Evolutionary conservation across 2,329 filamentous ascomycete species (phyloP).

Genomic region (Colletotrichum karsti): DNA sequence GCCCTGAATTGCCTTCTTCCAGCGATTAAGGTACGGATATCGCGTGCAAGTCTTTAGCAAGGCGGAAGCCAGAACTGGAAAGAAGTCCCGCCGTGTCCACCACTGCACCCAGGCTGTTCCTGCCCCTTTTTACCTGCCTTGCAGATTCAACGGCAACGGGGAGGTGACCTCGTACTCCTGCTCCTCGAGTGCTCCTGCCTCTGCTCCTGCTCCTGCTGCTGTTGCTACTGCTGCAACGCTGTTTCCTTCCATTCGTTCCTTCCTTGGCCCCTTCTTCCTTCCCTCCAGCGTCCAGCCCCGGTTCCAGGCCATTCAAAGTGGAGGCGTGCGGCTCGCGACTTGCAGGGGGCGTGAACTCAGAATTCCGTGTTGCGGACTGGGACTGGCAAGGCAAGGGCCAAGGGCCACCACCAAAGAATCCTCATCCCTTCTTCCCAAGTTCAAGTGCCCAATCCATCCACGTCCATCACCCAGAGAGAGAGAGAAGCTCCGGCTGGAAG

Average conservation of each 20-base stretch:
- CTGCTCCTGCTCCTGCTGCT: neutral
- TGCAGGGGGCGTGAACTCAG: slow-evolving; percentile 10
- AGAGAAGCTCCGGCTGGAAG: slow-evolving; percentile 21
- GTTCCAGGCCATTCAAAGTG: neutral
- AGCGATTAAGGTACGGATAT: too few species aligned
- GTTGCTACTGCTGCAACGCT: neutral
- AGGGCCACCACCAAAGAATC: slow-evolving; percentile 17
- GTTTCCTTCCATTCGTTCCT: neutral
- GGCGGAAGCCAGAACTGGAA: slow-evolving; percentile 6
- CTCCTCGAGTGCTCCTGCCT: neutral
- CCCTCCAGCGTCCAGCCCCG: neutral
- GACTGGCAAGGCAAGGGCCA: too few species aligned
- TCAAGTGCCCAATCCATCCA: slow-evolving; percentile 12
- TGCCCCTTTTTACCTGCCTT: slow-evolving; percentile 12
- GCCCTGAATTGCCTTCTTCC: neutral
- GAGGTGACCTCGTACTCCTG: too few species aligned
- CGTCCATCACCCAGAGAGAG: slow-evolving; percentile 14
- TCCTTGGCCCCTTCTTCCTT: neutral
- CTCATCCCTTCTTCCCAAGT: slow-evolving; percentile 25
- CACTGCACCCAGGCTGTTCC: neutral
- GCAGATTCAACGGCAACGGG: too few species aligned
- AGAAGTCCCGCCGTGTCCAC: slow-evolving; percentile 8
- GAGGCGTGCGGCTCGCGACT: slow-evolving; percentile 16
- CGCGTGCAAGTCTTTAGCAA: neutral
- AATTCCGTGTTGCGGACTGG: neutral